Evolutionary conservation across 2,329 filamentous ascomycete species (phyloP).

Genomic region (Scedosporium aurantiacum): DNA sequence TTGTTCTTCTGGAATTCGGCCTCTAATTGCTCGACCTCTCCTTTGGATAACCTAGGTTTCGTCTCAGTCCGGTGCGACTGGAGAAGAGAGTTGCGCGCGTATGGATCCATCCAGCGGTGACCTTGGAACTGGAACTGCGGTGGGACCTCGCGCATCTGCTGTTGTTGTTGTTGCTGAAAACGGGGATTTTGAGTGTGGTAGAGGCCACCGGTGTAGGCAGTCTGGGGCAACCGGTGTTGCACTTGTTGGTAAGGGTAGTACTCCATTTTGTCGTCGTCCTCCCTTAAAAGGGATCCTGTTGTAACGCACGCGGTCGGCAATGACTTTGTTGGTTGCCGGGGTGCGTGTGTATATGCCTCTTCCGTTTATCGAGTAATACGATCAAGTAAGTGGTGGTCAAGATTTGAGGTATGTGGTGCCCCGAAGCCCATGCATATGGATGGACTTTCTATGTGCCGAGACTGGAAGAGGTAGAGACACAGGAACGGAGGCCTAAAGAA

Average conservation of each 20-base stretch:
- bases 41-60: slow-evolving; percentile 44
- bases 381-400: no score
- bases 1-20: slow-evolving; percentile 52
- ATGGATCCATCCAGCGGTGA: slow-evolving; percentile 3
- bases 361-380: no score
- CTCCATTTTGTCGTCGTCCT: not conserved
- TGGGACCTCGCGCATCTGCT: not conserved
- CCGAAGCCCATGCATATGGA: no score
- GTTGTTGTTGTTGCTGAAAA: slow-evolving; percentile 1
- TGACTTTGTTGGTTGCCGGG: no score
- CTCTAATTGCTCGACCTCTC: slow-evolving; percentile 48
- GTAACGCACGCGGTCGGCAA: not conserved
- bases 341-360: no score
- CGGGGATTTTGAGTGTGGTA: not conserved
- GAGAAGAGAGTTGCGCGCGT: slow-evolving; percentile 3
- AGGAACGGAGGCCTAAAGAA: no score
- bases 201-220: not conserved
- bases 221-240: not conserved
- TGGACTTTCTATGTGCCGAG: no score
- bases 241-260: slow-evolving; percentile 1
- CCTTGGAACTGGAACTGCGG: not conserved
- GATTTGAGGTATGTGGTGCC: no score
- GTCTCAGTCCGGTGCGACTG: slow-evolving; percentile 24
- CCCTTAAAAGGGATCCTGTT: not conserved
- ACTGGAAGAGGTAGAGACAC: no score